A percentile compares a stretch with the other conserved stretches of the same genome.
Evolutionary conservation across 2,329 filamentous ascomycete genomes (phyloP).

Genomic region (Hypoxylon sp.): DNA sequence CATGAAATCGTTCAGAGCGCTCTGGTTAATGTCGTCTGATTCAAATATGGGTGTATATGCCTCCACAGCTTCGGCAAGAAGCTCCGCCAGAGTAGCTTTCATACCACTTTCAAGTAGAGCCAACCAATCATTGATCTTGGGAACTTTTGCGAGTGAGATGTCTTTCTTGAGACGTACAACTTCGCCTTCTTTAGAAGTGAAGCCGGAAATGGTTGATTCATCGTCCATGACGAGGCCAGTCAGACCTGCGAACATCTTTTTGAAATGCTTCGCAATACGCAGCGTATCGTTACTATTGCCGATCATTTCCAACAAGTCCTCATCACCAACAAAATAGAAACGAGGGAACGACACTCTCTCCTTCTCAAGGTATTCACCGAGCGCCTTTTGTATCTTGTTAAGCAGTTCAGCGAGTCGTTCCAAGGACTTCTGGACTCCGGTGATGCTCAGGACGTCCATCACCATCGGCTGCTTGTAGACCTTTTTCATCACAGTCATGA

Average conservation of each 20-base stretch:
- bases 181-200: slow-evolving; percentile 96
- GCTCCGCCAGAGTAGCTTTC: slow-evolving; percentile 92
- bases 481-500: slow-evolving; percentile 99
- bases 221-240: slow-evolving; percentile 93
- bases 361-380: slow-evolving; percentile 98
- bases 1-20: slow-evolving; percentile 84
- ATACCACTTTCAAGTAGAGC: slow-evolving; percentile 91
- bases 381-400: slow-evolving; percentile 98
- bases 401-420: slow-evolving; percentile 96
- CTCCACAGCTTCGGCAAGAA: slow-evolving; percentile 87
- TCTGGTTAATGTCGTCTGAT: slow-evolving; percentile 77
- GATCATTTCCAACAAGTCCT: slow-evolving; percentile 98
- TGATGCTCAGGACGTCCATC: slow-evolving; percentile 94
- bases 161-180: slow-evolving; percentile 88
- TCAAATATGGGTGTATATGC: slow-evolving; percentile 85
- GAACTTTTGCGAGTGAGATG: slow-evolving; percentile 92
- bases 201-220: slow-evolving; percentile 88
- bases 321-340: slow-evolving; percentile 99
- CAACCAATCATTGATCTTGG: slow-evolving; percentile 99
- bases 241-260: slow-evolving; percentile 99
- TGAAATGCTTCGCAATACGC: slow-evolving; percentile 97
- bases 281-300: slow-evolving; percentile 98
- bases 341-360: slow-evolving; percentile 97
- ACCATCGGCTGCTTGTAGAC: slow-evolving; percentile 97
- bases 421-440: slow-evolving; percentile 94